Conservation (phyloP, 1,284 basidiomycete species). For the Pisolithus thermaeus region DNA sequence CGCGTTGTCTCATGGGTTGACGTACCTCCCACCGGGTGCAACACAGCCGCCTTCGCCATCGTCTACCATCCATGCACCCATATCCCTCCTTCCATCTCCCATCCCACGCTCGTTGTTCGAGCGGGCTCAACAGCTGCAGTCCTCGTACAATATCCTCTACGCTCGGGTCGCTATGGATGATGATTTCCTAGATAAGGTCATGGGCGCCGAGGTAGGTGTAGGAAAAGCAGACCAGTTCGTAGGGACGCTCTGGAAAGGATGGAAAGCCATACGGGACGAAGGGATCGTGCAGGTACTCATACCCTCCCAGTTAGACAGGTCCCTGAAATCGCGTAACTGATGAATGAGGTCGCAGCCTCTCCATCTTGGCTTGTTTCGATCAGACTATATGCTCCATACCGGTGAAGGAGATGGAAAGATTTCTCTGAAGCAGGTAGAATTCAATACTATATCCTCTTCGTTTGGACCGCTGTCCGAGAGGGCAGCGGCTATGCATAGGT, state of each 20-base stretch:
- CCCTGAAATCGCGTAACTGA: constrained; percentile 4
- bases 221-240: constrained; percentile 86
- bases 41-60: constrained; percentile 51
- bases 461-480: constrained; percentile 83
- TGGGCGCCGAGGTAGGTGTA: constrained; percentile 73
- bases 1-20: constrained; percentile 79
- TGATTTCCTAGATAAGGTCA: constrained; percentile 75
- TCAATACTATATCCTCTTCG: constrained; percentile 94
- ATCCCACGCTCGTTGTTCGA: constrained; percentile 75
- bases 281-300: constrained; percentile 40
- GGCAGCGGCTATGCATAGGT: constrained; percentile 77
- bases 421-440: constrained; percentile 91
- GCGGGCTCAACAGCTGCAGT: constrained; percentile 65
- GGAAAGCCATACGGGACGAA: constrained; percentile 69
- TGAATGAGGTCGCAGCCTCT: constrained; percentile 48
- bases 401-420: constrained; percentile 30
- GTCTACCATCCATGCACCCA: constrained; percentile 82
- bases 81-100: constrained; percentile 84
- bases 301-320: background rate
- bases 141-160: constrained; percentile 82
- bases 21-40: constrained; percentile 64
- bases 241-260: constrained; percentile 81
- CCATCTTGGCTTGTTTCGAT: constrained; percentile 91
- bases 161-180: constrained; percentile 78
- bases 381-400: constrained; percentile 85